Base-by-base conservation (phyloP, 2,329 filamentous ascomycete species). In the Exophiala dermatitidis region DNA sequence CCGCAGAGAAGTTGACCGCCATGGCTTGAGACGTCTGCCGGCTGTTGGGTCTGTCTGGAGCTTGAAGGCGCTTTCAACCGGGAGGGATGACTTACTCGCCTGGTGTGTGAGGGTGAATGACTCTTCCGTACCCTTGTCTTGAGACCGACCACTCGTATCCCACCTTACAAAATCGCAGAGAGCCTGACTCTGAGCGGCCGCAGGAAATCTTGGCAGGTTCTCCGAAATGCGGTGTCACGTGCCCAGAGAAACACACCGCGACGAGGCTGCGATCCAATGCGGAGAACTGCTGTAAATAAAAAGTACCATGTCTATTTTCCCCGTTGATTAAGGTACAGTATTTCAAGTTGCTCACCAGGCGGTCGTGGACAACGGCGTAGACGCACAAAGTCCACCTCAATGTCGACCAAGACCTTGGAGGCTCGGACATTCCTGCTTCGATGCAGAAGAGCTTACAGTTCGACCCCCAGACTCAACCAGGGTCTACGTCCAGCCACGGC, bases 1-100 rank as follows among this genome's bases (percentile, higher is more conserved):
- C 88, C 71, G 87, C 86, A 53, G 91, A 86, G 71, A 97, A 97
- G 73, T 91, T 82, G 75, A 97, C 91, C 67, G 86, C 88, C 86
- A 90, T 89, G 65, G 67, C 69, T 46, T 46, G 32, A 5, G 37
- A 9, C 19, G n/a, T 32, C 4, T 9, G 42, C 5, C 12, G 36
- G 10, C 5, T 34, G 38, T 12, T 19, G 30, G 28, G 6, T 5
- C 4, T 19, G 19, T 5, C 42, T 34, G 41, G 38, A 29, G n/a
- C 40, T 40, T 3, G 34, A 5, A 44, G 40, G 19, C 26, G 48
- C n/a, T n/a, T 40, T 52, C 43, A 8, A 42, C 34, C 3, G 28
- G 9, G 33, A 48, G 8, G 36, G 42, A 19, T 44, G 52, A 33
- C 50, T 38, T 9, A 28, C 12, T 41, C 38, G 38, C 12, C 31